Evolutionary conservation across 1,284 basidiomycete genomes (phyloP).

Genomic region (Apiotrichum brassicae): DNA sequence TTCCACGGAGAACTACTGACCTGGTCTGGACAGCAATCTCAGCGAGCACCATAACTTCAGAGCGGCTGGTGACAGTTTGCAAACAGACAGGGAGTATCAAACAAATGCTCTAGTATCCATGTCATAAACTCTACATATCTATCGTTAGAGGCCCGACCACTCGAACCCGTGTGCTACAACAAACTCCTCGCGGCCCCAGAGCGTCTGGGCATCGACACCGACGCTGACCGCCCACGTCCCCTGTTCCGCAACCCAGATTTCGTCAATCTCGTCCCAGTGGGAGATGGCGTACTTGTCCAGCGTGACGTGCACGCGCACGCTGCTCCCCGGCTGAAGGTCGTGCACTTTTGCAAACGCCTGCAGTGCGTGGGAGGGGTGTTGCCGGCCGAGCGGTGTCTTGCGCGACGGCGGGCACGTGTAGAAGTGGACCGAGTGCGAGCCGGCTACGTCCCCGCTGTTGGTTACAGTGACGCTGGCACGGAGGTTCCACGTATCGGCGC

Average conservation of each 20-base stretch:
- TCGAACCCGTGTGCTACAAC: constrained; percentile 25
- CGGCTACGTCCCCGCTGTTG: constrained; percentile 31
- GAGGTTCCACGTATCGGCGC: constrained; percentile 17
- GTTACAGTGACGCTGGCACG: constrained; percentile 26
- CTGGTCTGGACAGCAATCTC: too few relatives aligned
- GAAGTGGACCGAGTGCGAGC: constrained; percentile 29
- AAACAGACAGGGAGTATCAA: too few relatives aligned
- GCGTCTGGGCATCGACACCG: constrained; percentile 28
- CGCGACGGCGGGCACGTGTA: constrained; percentile 23
- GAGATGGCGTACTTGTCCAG: constrained; percentile 46
- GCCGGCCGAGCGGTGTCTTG: constrained; percentile 20
- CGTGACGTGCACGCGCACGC: constrained; percentile 24
- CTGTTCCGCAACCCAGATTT: constrained; percentile 34
- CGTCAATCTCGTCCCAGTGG: constrained; percentile 43
- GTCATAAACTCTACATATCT: too few relatives aligned
- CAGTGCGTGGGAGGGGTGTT: constrained; percentile 35
- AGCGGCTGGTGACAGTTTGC: too few relatives aligned
- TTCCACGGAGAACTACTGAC: too few relatives aligned
- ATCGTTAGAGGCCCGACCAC: constrained; percentile 33
- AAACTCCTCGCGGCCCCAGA: constrained; percentile 24
- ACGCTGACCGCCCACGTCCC: constrained; percentile 38
- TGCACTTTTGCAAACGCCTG: constrained; percentile 37
- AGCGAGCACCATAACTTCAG: too few relatives aligned
- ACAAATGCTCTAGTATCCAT: too few relatives aligned
- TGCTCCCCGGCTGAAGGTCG: constrained; percentile 28